phyloP scores from a whole-genome alignment of 139 green algal genomes.

The Pseudopediastrum boryanum region DNA sequence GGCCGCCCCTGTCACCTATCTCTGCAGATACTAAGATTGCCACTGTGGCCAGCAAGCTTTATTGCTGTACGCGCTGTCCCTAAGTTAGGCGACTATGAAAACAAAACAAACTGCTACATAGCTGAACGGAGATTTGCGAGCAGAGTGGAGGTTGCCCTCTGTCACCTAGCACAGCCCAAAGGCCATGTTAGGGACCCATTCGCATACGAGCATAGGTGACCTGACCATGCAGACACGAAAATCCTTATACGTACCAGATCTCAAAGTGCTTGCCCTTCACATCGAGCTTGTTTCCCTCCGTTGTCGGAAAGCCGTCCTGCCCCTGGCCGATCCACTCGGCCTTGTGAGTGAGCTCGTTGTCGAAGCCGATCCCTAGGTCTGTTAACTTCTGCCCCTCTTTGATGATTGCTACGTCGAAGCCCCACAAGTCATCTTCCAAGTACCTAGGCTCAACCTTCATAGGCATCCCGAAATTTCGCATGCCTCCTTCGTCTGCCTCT shows the following conservation, averaged over 20 bases:
- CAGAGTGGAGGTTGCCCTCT: too few relatives aligned
- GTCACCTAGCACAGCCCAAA: too few relatives aligned
- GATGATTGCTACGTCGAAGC: conserved; percentile 73
- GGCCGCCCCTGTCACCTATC: too few relatives aligned
- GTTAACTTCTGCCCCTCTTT: conserved; percentile 67
- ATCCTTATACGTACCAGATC: neutral
- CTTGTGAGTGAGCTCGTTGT: conserved; percentile 64
- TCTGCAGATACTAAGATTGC: too few relatives aligned
- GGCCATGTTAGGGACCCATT: too few relatives aligned
- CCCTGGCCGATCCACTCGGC: conserved; percentile 79
- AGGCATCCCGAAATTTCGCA: conserved; percentile 75
- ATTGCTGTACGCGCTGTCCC: too few relatives aligned
- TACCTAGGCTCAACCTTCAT: conserved; percentile 56
- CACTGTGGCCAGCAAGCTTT: too few relatives aligned
- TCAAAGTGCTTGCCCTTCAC: conserved; percentile 65
- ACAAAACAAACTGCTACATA: too few relatives aligned
- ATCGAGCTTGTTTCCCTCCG: conserved; percentile 72
- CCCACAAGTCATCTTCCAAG: conserved; percentile 58
- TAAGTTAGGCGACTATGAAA: too few relatives aligned
- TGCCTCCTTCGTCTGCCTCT: conserved; percentile 67
- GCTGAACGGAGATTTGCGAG: too few relatives aligned
- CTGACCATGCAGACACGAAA: too few relatives aligned
- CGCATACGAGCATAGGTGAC: too few relatives aligned
- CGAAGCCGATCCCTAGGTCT: conserved; percentile 76
- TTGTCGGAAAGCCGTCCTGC: conserved; percentile 75